Evolutionary conservation across 192 early-diverging fungal species (phyloP).

Genomic region (Gonapodya sp.): DNA sequence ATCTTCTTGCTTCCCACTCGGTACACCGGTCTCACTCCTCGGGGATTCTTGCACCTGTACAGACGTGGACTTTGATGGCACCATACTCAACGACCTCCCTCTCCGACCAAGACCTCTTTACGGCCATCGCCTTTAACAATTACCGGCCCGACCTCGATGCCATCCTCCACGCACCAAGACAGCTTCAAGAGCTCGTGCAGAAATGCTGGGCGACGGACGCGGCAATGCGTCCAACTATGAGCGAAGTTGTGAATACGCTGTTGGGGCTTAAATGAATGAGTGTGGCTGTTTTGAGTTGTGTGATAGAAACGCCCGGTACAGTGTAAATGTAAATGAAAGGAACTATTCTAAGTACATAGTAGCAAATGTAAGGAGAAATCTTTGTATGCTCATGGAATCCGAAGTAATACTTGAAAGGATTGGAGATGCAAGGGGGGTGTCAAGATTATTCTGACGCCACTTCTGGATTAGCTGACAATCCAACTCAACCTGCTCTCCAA

Average conservation of each 20-base stretch:
- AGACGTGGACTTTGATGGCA: not conserved
- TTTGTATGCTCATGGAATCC: not conserved
- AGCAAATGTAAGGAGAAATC: not conserved
- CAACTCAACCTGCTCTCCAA: not conserved
- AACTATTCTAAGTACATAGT: not conserved
- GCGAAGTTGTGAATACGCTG: not conserved
- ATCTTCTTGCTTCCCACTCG: not conserved
- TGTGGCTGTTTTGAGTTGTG: not conserved
- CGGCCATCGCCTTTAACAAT: not conserved
- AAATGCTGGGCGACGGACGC: not conserved
- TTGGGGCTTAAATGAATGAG: not conserved
- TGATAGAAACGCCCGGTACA: not conserved
- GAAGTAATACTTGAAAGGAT: no score
- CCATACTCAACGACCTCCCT: not conserved
- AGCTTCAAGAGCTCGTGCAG: not conserved
- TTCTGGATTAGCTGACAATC: not conserved
- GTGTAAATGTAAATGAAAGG: not conserved
- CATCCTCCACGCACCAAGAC: not conserved
- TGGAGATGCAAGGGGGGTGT: no score
- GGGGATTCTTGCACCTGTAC: not conserved
- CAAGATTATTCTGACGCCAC: not conserved
- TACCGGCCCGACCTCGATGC: conserved; percentile 1
- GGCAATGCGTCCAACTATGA: not conserved
- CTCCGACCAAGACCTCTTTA: not conserved
- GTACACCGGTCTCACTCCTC: not conserved